Conservation (phyloP, 2,329 filamentous ascomycete species). For the Clonostachys rhizophaga region DNA sequence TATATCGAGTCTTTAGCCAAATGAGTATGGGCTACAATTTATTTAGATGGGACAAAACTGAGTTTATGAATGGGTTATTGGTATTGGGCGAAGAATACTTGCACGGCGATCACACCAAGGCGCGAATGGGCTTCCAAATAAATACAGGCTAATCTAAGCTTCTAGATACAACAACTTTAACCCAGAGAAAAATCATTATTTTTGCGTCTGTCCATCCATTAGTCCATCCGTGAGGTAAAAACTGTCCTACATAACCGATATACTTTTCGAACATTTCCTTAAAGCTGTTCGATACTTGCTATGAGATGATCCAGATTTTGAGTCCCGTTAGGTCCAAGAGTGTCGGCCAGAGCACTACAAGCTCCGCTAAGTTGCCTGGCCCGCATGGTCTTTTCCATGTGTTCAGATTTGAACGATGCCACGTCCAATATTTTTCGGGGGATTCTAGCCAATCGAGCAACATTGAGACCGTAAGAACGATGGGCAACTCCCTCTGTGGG, state of each 20-base stretch:
- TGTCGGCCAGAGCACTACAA: constrained; percentile 31
- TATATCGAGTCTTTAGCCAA: too few relatives aligned
- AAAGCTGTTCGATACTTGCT: constrained; percentile 56
- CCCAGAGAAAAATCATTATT: too few relatives aligned
- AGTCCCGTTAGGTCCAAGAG: constrained; percentile 23
- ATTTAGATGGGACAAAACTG: too few relatives aligned
- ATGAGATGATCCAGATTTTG: constrained; percentile 49
- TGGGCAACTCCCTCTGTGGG: constrained; percentile 88
- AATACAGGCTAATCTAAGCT: background rate
- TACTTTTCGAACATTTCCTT: constrained; percentile 6
- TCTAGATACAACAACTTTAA: background rate
- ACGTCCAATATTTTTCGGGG: constrained; percentile 73
- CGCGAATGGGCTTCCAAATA: too few relatives aligned
- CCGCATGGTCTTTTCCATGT: constrained; percentile 72
- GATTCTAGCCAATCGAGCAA: constrained; percentile 79
- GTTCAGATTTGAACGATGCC: constrained; percentile 72
- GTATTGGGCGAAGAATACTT: too few relatives aligned
- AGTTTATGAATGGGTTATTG: too few relatives aligned
- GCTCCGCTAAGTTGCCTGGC: constrained; percentile 54
- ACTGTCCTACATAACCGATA: too few relatives aligned
- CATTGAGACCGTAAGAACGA: constrained; percentile 90
- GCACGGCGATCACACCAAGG: too few relatives aligned
- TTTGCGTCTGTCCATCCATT: too few relatives aligned
- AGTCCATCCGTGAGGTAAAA: too few relatives aligned
- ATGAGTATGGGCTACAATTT: too few relatives aligned